Evolutionary conservation across 2,329 filamentous ascomycete species (phyloP).

Genomic region (Epicoccum nigrum): DNA sequence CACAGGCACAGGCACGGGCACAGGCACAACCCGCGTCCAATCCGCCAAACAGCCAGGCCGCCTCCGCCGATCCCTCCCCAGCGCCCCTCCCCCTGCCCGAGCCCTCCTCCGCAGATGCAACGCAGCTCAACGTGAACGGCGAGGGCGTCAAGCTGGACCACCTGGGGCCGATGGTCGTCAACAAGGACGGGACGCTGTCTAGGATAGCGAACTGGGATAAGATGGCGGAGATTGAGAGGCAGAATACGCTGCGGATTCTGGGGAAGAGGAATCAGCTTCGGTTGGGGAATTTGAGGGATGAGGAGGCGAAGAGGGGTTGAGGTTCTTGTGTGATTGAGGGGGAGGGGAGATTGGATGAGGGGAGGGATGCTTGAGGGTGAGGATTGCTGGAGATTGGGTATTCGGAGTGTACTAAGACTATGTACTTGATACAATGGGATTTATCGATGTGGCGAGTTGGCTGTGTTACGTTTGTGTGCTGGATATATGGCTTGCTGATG

Average conservation of each 20-base stretch:
- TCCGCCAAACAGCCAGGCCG: not conserved
- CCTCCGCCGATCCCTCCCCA: not conserved
- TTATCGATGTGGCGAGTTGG: too few species aligned
- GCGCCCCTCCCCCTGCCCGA: slow-evolving; percentile 6
- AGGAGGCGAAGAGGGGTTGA: slow-evolving; percentile 7
- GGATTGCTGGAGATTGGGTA: too few species aligned
- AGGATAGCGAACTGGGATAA: slow-evolving; percentile 75
- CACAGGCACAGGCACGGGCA: not conserved
- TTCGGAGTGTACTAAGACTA: too few species aligned
- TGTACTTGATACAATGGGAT: too few species aligned
- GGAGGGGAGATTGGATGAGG: not conserved
- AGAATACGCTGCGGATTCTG: slow-evolving; percentile 70
- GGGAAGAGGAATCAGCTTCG: slow-evolving; percentile 71
- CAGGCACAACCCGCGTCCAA: too few species aligned
- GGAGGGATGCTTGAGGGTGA: too few species aligned
- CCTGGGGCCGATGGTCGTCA: slow-evolving; percentile 75
- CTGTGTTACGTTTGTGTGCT: too few species aligned
- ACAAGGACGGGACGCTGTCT: slow-evolving; percentile 72
- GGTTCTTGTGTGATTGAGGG: not conserved
- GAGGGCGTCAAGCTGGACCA: slow-evolving; percentile 65
- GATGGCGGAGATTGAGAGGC: slow-evolving; percentile 71
- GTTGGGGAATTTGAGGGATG: slow-evolving; percentile 59
- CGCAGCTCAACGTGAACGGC: slow-evolving; percentile 41
- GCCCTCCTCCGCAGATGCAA: slow-evolving; percentile 11
- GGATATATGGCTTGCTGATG: too few species aligned